phyloP scores from a whole-genome alignment of 805 yeast genomes.

The Pichia exigua region DNA sequence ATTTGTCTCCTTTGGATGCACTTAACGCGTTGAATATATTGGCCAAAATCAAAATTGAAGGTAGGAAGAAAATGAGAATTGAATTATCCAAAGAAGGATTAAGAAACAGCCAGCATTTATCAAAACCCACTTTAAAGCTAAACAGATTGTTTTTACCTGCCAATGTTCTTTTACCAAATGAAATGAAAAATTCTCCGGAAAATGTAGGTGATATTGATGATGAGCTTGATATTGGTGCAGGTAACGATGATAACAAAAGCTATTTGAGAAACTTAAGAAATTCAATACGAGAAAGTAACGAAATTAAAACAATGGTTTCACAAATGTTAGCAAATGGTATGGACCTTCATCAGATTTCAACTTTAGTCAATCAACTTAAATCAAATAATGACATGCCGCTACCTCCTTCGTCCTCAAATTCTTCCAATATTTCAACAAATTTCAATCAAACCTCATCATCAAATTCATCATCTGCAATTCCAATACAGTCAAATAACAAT shows the following conservation, averaged over 20 bases:
- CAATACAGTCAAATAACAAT: constrained; percentile 17
- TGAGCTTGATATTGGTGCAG: neutral
- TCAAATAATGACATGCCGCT: constrained; percentile 6
- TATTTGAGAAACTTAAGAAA: neutral
- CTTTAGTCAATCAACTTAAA: constrained; percentile 24
- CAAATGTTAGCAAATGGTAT: constrained; percentile 31
- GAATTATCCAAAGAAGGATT: constrained; percentile 58
- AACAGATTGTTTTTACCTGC: constrained; percentile 43
- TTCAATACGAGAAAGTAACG: neutral
- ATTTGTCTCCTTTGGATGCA: constrained; percentile 44
- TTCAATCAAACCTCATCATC: neutral
- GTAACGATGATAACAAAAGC: constrained; percentile 4
- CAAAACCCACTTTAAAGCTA: constrained; percentile 36
- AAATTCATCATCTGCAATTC: neutral
- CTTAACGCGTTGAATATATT: constrained; percentile 38
- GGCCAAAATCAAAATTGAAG: constrained; percentile 36
- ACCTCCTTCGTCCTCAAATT: constrained; percentile 1
- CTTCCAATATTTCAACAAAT: neutral
- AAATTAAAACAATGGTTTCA: constrained; percentile 19
- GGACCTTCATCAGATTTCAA: constrained; percentile 27
- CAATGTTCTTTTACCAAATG: constrained; percentile 50
- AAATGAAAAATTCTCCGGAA: constrained; percentile 26
- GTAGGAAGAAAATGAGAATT: constrained; percentile 43
- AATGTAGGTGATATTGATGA: constrained; percentile 1
- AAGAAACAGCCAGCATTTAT: constrained; percentile 27